Conservation (phyloP, 768 basidiomycete genomes). For the Auricularia heimuer region DNA sequence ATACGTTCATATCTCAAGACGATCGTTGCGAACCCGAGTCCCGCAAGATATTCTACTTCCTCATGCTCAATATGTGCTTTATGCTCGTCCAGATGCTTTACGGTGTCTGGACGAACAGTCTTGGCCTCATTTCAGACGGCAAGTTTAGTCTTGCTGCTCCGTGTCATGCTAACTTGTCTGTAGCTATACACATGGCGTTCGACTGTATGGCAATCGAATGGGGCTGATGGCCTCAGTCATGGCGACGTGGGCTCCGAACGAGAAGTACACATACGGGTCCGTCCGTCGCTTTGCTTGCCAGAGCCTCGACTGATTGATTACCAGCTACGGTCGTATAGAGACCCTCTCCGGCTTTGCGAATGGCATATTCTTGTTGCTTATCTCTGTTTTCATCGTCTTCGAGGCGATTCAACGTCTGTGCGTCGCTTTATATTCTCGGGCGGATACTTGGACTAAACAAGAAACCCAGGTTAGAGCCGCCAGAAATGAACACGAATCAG, state of each 20-base stretch:
- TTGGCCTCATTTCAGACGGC: slow-evolving; percentile 97
- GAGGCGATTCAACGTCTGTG: slow-evolving; percentile 94
- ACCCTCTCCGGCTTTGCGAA: slow-evolving; percentile 98
- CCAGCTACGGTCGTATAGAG: slow-evolving; percentile 89
- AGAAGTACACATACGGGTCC: slow-evolving; percentile 90
- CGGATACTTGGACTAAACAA: not conserved
- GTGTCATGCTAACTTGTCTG: not conserved
- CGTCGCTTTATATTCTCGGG: slow-evolving; percentile 14
- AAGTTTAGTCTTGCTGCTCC: slow-evolving; percentile 16
- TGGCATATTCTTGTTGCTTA: slow-evolving; percentile 85
- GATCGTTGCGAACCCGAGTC: slow-evolving; percentile 86
- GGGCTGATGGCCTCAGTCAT: slow-evolving; percentile 94
- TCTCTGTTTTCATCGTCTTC: slow-evolving; percentile 96
- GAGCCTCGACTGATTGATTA: not conserved
- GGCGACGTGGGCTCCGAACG: slow-evolving; percentile 95
- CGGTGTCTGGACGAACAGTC: slow-evolving; percentile 94
- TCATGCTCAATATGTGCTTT: slow-evolving; percentile 87
- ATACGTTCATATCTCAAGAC: slow-evolving; percentile 74
- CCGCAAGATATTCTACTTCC: slow-evolving; percentile 92
- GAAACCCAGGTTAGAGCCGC: slow-evolving; percentile 68
- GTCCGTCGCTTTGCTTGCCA: slow-evolving; percentile 14
- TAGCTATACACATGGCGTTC: slow-evolving; percentile 99
- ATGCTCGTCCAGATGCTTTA: slow-evolving; percentile 97
- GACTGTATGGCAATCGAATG: slow-evolving; percentile 94
- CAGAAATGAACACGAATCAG: slow-evolving; percentile 96